Evolutionary conservation across 352 stramenopile species (phyloP), one percentile per base, ranked within the genome.

Genomic region (Thraustochytrium sp.): DNA sequence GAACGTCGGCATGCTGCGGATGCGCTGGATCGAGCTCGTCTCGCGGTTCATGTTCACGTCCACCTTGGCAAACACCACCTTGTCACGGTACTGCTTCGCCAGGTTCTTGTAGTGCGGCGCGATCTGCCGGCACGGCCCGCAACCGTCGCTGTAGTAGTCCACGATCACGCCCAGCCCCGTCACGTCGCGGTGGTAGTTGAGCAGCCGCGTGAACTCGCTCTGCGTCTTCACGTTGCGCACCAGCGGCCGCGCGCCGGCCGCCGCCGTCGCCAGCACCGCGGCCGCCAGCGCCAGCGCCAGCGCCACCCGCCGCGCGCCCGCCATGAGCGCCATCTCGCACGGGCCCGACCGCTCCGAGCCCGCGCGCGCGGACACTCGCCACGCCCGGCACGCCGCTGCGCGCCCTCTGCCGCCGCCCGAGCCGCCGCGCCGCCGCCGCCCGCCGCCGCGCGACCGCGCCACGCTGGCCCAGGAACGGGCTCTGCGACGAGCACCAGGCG

Each of bases 1-100:
- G 85, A 94, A 94, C 8, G 91, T 94, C 5, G 91, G 91, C 44
- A 93, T 86, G 53, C 85, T 90, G 42, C 86, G 84, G 37, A 94
- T 88, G 38, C 87, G 85, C 74, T 92, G 92, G 2, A 86, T 80
- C 5, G 49, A 61, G 34, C 56, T 85, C 2, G 91, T 76, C 85
- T 93, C 89, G 37, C 62, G 59, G 54, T 86, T 86, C 23, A 9
- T 29, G n/a, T 85, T 78, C 21, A 88, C 91, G 63, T 94, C 89
- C 2, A 94, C 88, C 82, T 94, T 94, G 48, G 91, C 89, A 87
- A 94, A 93, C 18, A 94, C 90, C 2, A 90, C 90, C 73, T 89
- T 87, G 54, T 90, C 89, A 29, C 62, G 74, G 44, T 85, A 85
- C 72, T 93, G 87, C 64, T 91, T 85, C 23, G 90, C 90, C 1